Percentiles rank a stretch among this genome's conserved stretches.
Evolutionary conservation across 2,329 filamentous ascomycete genomes (phyloP).

Genomic region (Botryosphaeria dothidea): DNA sequence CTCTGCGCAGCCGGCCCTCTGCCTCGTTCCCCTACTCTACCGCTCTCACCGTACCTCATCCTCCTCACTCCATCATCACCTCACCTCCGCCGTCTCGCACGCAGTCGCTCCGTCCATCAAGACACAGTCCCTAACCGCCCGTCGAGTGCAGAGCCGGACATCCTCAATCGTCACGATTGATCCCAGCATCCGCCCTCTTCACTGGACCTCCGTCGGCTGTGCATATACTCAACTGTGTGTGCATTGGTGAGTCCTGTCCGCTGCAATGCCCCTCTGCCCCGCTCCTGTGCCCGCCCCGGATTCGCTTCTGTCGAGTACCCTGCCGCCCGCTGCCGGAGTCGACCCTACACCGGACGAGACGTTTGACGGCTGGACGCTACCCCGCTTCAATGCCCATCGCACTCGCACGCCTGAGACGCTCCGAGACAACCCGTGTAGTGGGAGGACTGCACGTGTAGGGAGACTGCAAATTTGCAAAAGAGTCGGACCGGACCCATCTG

Average conservation of each 20-base stretch:
- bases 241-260: constrained; percentile 17
- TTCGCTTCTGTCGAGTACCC: not conserved
- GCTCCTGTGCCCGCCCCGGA: constrained; percentile 5
- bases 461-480: not conserved
- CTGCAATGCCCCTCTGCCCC: not conserved
- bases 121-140: not conserved
- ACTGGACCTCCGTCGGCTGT: constrained; percentile 17
- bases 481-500: not conserved
- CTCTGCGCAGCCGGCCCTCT: constrained; percentile 18
- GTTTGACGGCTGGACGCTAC: not conserved
- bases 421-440: not conserved
- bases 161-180: constrained; percentile 18
- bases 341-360: not conserved
- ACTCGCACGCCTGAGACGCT: not conserved
- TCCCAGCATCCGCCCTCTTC: constrained; percentile 12
- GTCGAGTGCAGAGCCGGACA: constrained; percentile 15
- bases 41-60: not conserved
- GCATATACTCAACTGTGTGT: constrained; percentile 15
- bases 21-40: not conserved
- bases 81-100: not conserved
- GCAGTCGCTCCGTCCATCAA: not conserved
- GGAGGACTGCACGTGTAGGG: constrained; percentile 2
- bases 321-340: not conserved
- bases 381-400: not conserved
- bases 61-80: constrained; percentile 10